These are phyloP conservation scores for Mycena latifolia DNA, from an alignment of 768 basidiomycete species.

Conservation along the genomic window DNA sequence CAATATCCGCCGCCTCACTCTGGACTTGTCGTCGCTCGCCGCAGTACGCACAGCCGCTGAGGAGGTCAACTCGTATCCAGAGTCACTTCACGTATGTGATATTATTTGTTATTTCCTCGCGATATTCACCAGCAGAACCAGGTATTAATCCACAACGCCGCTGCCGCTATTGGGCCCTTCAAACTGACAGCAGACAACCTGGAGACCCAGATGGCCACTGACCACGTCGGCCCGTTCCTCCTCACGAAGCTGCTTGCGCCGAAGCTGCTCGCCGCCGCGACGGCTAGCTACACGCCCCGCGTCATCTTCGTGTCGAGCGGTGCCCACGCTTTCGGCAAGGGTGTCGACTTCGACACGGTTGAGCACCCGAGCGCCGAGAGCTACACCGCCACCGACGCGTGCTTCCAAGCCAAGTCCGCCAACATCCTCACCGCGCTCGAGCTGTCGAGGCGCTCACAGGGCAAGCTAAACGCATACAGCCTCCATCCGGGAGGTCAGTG, in stretches of 20 bases:
- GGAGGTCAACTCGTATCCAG: slow-evolving; percentile 14
- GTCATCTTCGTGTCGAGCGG: not conserved
- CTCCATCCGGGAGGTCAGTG: not conserved
- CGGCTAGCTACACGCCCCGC: not conserved
- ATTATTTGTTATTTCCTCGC: not conserved
- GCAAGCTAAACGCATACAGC: no score
- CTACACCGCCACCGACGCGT: not conserved
- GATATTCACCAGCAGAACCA: not conserved
- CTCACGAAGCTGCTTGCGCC: slow-evolving; percentile 1
- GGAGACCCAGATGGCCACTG: not conserved
- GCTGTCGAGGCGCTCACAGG: no score
- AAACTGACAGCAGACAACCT: slow-evolving; percentile 1
- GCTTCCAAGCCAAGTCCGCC: no score
- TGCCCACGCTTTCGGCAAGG: not conserved
- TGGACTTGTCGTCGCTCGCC: no score
- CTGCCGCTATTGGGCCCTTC: not conserved
- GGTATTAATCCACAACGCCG: slow-evolving; percentile 1
- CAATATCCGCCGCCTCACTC: slow-evolving; percentile 12
- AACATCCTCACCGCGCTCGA: no score
- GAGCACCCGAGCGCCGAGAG: not conserved
- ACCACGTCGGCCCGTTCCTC: not conserved
- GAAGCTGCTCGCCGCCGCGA: not conserved
- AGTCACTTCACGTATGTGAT: slow-evolving; percentile 14
- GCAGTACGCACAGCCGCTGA: slow-evolving; percentile 13
- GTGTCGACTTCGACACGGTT: not conserved